Evolutionary conservation across 2,329 filamentous ascomycete species (phyloP).

Genomic region (Ophiocordyceps polyrhachis-furcata): DNA sequence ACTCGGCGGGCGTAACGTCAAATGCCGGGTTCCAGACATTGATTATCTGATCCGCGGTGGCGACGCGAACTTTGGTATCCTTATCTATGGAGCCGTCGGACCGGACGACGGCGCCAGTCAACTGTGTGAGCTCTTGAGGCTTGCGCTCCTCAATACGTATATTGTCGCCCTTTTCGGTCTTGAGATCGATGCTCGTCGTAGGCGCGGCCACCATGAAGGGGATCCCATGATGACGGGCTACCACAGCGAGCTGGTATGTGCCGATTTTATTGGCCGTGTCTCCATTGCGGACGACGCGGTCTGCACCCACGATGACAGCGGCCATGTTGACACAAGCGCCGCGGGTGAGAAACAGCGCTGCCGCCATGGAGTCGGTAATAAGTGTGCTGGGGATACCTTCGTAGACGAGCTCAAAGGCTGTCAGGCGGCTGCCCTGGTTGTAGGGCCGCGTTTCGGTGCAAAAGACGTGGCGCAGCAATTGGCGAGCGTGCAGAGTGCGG

Average conservation of each 20-base stretch:
- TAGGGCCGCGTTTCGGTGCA: constrained; percentile 96
- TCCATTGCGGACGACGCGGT: constrained; percentile 87
- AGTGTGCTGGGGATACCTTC: constrained; percentile 82
- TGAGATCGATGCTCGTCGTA: constrained; percentile 79
- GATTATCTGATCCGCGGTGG: constrained; percentile 61
- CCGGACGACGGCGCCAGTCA: constrained; percentile 56
- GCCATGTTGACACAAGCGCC: constrained; percentile 49
- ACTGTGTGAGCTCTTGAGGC: constrained; percentile 62
- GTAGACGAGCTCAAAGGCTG: constrained; percentile 90
- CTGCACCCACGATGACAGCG: constrained; percentile 84
- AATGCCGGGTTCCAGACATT: constrained; percentile 94
- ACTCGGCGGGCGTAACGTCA: constrained; percentile 72
- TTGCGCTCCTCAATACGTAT: constrained; percentile 87
- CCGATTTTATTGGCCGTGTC: constrained; percentile 99
- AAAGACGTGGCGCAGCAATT: constrained; percentile 62
- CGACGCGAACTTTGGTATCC: constrained; percentile 48
- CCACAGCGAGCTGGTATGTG: constrained; percentile 81
- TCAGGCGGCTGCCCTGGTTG: constrained; percentile 90
- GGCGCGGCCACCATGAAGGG: constrained; percentile 93
- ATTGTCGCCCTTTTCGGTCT: constrained; percentile 54
- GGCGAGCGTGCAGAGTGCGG: constrained; percentile 52
- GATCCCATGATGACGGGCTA: constrained; percentile 71
- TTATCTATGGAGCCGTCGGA: constrained; percentile 45
- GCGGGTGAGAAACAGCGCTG: constrained; percentile 52
- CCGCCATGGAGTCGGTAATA: constrained; percentile 94